Base-by-base conservation (phyloP, 345 rosid genomes). In the Draba incana region DNA sequence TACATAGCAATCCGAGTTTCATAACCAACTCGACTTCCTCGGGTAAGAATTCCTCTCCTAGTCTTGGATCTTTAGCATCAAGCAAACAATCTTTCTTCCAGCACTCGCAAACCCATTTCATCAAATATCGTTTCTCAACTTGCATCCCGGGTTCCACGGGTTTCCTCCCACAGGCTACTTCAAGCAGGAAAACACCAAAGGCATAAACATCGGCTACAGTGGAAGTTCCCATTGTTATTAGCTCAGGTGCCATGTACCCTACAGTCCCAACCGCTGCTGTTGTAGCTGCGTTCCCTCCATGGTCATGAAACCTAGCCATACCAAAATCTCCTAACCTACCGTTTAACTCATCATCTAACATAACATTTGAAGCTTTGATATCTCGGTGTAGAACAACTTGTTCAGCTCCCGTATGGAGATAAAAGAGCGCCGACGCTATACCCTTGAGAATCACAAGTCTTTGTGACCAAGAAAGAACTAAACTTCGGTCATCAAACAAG, bases 321-420 rank as follows among this genome's bases (percentile, higher is more conserved):
- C 90, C 88, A 28, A 80, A 86, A 64, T 86, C 90, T 23, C 85
- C 84, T 15, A 86, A 67, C 41, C 83, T 73, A n/a, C 81, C 83
- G 20, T 80, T 79, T 3, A 80, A 47, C 37, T 78, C 75, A 6
- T 64, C 70, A 33, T 85, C 87, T 27, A 85, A 66, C 76, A 83
- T 76, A n/a, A 83, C 72, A 8, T 80, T 85, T 23, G 78, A 80
- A 5, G 90, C 76, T 65, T 81, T 85, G 41, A 81, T 64, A 56
- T 85, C 84, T 62, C 87, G 75, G 45, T 81, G 90, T 6, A 85
- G 25, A 61, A 85, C 90, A 15, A 80, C 75, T 62, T 85, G 77
- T 12, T 81, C 86, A 80, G 84, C 80, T 45, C 74, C 83, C 63
- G 79, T 80, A 24, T 85, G 88, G 10, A 86, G 86, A 57, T 86